These are phyloP conservation scores for Incumbomyces lentus DNA, from an alignment of 2,329 filamentous ascomycete genomes.

Conservation along the genomic window DNA sequence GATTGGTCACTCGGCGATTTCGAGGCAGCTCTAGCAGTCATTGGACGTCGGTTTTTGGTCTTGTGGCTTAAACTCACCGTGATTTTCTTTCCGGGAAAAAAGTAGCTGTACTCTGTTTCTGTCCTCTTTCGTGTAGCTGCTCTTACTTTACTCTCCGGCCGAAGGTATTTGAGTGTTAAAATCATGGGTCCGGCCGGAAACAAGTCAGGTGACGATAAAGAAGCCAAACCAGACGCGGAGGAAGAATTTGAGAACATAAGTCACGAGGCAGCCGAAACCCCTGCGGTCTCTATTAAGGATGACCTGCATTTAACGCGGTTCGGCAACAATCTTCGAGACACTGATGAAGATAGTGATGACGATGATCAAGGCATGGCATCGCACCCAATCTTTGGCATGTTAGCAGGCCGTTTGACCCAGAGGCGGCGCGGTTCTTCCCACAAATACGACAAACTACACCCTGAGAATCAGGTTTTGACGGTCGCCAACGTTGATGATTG, in stretches of 20 bases:
- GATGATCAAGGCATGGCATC: constrained; percentile 18
- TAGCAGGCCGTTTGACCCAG: constrained; percentile 18
- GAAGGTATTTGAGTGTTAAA: too few species aligned
- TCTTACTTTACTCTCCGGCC: too few species aligned
- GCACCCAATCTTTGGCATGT: constrained; percentile 20
- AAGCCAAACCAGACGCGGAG: constrained; percentile 11
- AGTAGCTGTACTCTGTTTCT: too few species aligned
- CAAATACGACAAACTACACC: constrained; percentile 50
- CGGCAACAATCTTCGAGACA: constrained; percentile 14
- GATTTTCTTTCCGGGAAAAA: too few species aligned
- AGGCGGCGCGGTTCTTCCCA: constrained; percentile 18
- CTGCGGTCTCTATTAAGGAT: constrained; percentile 10
- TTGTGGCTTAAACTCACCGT: too few species aligned
- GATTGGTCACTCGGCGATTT: too few species aligned
- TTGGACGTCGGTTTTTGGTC: too few species aligned
- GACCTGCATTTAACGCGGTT: constrained; percentile 16
- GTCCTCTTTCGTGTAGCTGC: too few species aligned
- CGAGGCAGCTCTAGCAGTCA: too few species aligned
- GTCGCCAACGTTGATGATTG: constrained; percentile 42
- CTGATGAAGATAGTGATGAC: constrained; percentile 17
- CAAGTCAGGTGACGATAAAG: neutral
- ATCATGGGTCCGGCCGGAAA: neutral
- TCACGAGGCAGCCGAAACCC: constrained; percentile 17
- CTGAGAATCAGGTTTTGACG: constrained; percentile 64
- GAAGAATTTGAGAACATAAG: constrained; percentile 20